Conservation (phyloP, 1,284 basidiomycete genomes). For the Ustilago bromivora region DNA sequence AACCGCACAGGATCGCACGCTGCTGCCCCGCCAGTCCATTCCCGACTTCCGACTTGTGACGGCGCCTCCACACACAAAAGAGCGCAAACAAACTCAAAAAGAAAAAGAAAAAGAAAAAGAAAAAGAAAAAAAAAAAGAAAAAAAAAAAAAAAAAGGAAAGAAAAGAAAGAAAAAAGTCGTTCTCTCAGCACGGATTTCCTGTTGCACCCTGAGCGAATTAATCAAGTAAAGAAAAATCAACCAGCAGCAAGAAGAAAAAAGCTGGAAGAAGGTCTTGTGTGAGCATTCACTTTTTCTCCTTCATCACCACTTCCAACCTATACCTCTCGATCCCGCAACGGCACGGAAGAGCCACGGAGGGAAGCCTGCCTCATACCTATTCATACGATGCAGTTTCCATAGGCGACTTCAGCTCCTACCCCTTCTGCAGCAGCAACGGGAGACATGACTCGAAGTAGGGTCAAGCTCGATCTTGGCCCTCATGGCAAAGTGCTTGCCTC, state of each 20-base stretch:
- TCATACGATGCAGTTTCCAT: neutral
- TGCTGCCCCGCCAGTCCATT: neutral
- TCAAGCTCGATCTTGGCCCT: conserved; percentile 48
- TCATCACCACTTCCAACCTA: neutral
- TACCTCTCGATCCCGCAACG: neutral
- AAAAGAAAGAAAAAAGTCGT: too few species aligned
- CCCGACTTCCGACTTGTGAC: neutral
- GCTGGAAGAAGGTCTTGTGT: neutral
- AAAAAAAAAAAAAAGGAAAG: neutral
- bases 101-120: neutral
- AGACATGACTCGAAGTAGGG: conserved; percentile 23
- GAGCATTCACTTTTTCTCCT: neutral
- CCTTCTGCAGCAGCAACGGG: neutral
- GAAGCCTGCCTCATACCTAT: neutral
- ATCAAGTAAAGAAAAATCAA: neutral
- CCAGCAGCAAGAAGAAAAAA: neutral
- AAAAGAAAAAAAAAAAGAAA: neutral
- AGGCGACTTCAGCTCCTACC: neutral
- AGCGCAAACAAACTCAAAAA: neutral
- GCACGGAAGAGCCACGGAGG: neutral
- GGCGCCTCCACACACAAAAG: neutral
- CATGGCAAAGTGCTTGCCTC: conserved; percentile 48
- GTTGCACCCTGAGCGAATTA: too few species aligned
- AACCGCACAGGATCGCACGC: neutral
- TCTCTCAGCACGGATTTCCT: too few species aligned